Base-by-base conservation (phyloP, 176 grass and related monocot genomes). In the Carex parvula region DNA sequence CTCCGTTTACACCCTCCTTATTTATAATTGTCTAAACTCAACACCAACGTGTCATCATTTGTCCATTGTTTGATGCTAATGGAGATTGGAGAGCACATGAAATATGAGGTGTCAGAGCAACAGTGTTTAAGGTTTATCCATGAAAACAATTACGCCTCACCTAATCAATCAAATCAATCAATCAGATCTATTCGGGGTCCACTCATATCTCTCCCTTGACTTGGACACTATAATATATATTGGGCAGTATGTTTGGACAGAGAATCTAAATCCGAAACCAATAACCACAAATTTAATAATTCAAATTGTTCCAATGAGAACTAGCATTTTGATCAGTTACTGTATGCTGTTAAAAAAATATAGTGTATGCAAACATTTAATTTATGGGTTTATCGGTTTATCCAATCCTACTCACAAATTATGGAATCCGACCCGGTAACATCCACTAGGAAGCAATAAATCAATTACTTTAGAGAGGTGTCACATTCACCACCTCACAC, bases 121-220 rank as follows among this genome's bases (percentile, higher is more conserved):
- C 50, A 30, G 22, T 32, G 57, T 50, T 46, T 55, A 46, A 53
- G 21, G 50, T 57, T 78, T 78, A 78, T 78, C 73, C 73, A 78
- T 8, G 73, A 57, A 76, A 48, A 32, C n/a, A 53, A 56, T 55
- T 56, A 77, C 33, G 14, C 72, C 50, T 26, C 72, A 56, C 14
- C n/a, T 46, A 81, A 81, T 59, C 76, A 17, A 79, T 18, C 22
- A 81, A 81, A 81, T 59, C 76, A 17, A 79, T 18, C 22, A 81
- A 81, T 59, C 77, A 59, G 63, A 81, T 61, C 54, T 61, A 64
- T 9, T 20, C 14, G 59, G 79, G 79, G 17, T 0, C 79, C 79
- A 64, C 24, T 8, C 22, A 77, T 30, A 81, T 81, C 30, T 82
- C 62, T 67, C 37, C 39, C 37, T 67, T 82, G 80, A 68, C 80